Base-by-base conservation (phyloP, 768 basidiomycete species). In the Sutorius australiensis region DNA sequence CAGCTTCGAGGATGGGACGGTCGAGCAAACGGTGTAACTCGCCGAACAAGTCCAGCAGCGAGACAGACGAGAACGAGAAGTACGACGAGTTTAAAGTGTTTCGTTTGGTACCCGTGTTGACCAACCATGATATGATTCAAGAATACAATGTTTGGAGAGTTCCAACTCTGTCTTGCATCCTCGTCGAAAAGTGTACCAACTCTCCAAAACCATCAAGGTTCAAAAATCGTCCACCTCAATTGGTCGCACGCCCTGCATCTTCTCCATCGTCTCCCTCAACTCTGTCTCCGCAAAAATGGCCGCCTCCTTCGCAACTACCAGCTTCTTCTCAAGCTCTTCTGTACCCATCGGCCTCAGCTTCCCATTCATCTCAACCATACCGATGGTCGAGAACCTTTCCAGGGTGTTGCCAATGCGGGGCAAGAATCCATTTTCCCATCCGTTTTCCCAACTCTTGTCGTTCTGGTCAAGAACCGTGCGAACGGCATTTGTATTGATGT, bases 401-500 rank as follows among this genome's bases (percentile, higher is more conserved):
- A 90, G 69, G 3, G 87, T 84, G 56, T 83, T 81, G 28, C 87
- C 84, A 27, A 80, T 67, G n/a, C 81, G 81, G 34, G 89, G 89
- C 64, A 91, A 69, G 63, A 86, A 84, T 5, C 75, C 78, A 54
- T 79, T 24, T 24, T 24, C 24, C 24, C 24, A 24, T 24, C 24
- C 72, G 11, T 78, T 77, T 66, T 90, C 91, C 90, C 90, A 92
- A 21, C 91, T 89, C 55, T 78, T 84, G 70, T 93, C 89, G 59
- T 92, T 92, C 75, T 89, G 87, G 1, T 86, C 80, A 24, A 92
- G 77, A 19, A 92, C 84, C 7, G 89, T 88, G 27, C 86, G 80
- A 27, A 92, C 89, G 5, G 90, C 89, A 6, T 91, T 91, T 3
- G 82, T 89, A 68, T 93, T 94, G 71, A 93, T 92, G 59, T 93